Conservation (phyloP, 2,329 filamentous ascomycete species). For the Ophiostoma perfectum region DNA sequence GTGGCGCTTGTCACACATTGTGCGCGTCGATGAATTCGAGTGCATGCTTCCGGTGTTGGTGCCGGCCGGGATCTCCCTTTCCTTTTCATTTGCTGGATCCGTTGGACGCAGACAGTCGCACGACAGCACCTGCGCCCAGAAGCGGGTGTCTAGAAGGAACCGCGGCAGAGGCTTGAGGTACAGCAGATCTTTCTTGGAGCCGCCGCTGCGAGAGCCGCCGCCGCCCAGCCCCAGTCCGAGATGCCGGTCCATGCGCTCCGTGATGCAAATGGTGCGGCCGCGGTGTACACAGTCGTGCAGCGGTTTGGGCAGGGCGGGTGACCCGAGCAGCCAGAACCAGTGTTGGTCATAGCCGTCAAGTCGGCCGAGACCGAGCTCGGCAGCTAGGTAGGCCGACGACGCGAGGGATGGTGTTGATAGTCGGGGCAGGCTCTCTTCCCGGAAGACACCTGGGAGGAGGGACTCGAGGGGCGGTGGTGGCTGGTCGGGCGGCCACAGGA, state of each 20-base stretch:
- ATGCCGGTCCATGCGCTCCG: slow-evolving; percentile 34
- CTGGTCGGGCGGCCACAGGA: slow-evolving; percentile 15
- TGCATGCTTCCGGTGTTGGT: background rate
- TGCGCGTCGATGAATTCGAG: slow-evolving; percentile 7
- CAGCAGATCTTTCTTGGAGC: slow-evolving; percentile 28
- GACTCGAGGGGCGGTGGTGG: slow-evolving; percentile 21
- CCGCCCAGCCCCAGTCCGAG: slow-evolving; percentile 30
- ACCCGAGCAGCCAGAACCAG: slow-evolving; percentile 28
- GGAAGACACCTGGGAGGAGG: slow-evolving; percentile 25
- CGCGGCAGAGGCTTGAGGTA: slow-evolving; percentile 36
- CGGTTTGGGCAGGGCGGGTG: slow-evolving; percentile 27
- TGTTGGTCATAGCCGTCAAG: slow-evolving; percentile 26
- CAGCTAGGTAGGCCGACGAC: slow-evolving; percentile 21
- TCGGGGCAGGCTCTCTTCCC: slow-evolving; percentile 18
- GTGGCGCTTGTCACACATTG: slow-evolving; percentile 24
- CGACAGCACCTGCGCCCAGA: slow-evolving; percentile 30
- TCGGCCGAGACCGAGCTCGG: slow-evolving; percentile 26
- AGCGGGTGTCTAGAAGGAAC: slow-evolving; percentile 33
- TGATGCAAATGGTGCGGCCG: slow-evolving; percentile 28
- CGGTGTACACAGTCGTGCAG: slow-evolving; percentile 28
- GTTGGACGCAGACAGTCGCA: slow-evolving; percentile 20
- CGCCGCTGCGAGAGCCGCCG: slow-evolving; percentile 22
- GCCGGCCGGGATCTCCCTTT: background rate
- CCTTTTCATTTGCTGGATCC: background rate
- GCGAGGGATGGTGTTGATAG: slow-evolving; percentile 23